Base-by-base conservation (phyloP, 1,139 yeast genomes). In the Candida pseudoviswanathii region DNA sequence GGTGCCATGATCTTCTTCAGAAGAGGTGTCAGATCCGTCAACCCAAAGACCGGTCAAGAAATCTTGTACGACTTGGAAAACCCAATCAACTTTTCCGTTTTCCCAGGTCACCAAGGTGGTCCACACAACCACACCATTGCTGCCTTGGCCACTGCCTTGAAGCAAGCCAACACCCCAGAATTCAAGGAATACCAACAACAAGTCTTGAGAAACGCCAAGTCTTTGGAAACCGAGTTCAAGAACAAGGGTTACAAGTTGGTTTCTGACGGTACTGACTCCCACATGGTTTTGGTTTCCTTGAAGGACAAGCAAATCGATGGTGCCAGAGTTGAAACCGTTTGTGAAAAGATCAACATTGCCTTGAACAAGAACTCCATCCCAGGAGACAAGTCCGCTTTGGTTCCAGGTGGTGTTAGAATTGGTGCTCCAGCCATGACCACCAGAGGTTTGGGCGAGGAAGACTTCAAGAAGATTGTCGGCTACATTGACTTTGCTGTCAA, bases 381-480 rank as follows among this genome's bases (percentile, higher is more conserved):
- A 55, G 98, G 98, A 66, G 99, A 94, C 74, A 91, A 89, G 78
- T 89, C 97, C 45, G 99, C 99, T 53, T 82, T 94, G 58, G 96
- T 91, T 52, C 99, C 99, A 66, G 96, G 96, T 70, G 99, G 99
- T 72, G 85, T 94, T 57, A 89, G 99, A 77, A 86, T 94, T 57
- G 99, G 99, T 68, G 91, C 99, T 40, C 99, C 99, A 59, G 98
- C 98, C 55, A 94, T 94, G 99, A 83, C 97, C 56, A 89, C 98
- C 54, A 89, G 99, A 77, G 99, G 98, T 63, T 82, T 92, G 66
- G 86, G 89, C 58, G 90, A 86, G 67, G 86, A 79, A 57, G 98
- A 94, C 67, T 94, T 92, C 75, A 81, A 76, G 65, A 85, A 80
- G 68, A 89, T 94, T 62, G 97, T 87, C 53, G 74, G 77, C 54